Base-by-base conservation (phyloP, 1,139 yeast species). In the Yamadazyma sp. region DNA sequence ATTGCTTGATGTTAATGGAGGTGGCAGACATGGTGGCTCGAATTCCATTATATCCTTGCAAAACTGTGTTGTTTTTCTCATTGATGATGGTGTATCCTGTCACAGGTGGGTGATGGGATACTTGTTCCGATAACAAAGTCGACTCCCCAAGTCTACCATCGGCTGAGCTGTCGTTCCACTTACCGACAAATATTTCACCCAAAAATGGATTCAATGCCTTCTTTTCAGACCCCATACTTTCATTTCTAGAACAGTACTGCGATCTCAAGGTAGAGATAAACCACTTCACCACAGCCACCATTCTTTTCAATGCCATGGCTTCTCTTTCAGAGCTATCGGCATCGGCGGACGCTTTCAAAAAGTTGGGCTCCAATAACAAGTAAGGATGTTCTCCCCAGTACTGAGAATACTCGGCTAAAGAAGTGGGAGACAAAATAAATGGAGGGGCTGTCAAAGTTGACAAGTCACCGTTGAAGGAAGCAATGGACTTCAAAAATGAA, bases 361-460 rank as follows among this genome's bases (percentile, higher is more conserved):
- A 69, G 47, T 70, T 72, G 26, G 97, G 89, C 31, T 78, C 92
- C 42, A 88, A 63, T 43, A 92, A 76, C 47, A 89, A 72, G 50
- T 87, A 90, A 12, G 92, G 89, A 57, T 86, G 92, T 61, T 89
- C 96, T 35, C 90, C 85, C 95, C 94, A 85, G 59, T 88, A 92
- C 60, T 87, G 92, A 13, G 96, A 85, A 64, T 86, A 92, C 65
- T 92, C 98, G 21, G 81, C 80, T 52, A 88, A 73, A 3, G 97
- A 90, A 6, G 86, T 84, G 18, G 96, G 90, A 8, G 96, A 87
- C 46, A 92, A 73, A 52, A 92, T 92, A 64, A 92, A 92, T n/a
- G 98, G 97, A 20, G 98, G 98, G 2, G 98, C 98, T 2, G 98
- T 89, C 56, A 92, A 69, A 2, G 96, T 82, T 13, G 96, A 86